A percentile compares a stretch with the other conserved stretches of the same genome.
phyloP scores from a whole-genome alignment of 345 rosid genomes.

The Firmiana major region DNA sequence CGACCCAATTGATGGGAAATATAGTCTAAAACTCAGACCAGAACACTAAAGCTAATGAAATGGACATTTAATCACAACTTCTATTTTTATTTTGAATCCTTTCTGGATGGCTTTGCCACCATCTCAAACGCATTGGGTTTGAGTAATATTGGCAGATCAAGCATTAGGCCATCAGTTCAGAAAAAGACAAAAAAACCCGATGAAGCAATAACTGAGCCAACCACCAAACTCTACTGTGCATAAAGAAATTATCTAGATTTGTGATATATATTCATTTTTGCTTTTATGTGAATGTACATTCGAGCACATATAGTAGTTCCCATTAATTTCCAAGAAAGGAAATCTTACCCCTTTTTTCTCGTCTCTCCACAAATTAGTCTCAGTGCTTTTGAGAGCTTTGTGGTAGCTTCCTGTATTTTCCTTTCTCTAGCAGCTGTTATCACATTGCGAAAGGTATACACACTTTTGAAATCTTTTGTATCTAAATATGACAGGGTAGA shows the following conservation, averaged over 20 bases:
- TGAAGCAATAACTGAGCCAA: neutral
- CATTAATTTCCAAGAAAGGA: slow-evolving; percentile 7
- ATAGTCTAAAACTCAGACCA: neutral
- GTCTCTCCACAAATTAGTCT: too few species aligned
- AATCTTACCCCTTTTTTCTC: slow-evolving; percentile 76
- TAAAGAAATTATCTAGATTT: neutral
- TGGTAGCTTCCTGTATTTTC: too few species aligned
- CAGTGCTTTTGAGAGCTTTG: too few species aligned
- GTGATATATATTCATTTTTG: slow-evolving; percentile 1
- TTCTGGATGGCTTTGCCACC: neutral
- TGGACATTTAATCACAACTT: neutral
- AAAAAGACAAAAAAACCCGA: neutral
- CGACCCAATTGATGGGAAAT: neutral
- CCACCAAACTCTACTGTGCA: neutral
- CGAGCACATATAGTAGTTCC: too few species aligned
- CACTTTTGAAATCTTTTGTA: too few species aligned
- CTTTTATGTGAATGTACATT: neutral
- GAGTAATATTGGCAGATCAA: neutral
- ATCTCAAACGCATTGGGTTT: neutral
- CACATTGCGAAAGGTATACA: too few species aligned
- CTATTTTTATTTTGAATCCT: neutral
- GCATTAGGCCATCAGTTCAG: neutral
- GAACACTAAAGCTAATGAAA: neutral
- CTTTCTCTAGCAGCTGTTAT: too few species aligned
- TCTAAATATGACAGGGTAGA: too few species aligned